Conservation (phyloP, 768 basidiomycete genomes). For the Panaeolus papilionaceus region DNA sequence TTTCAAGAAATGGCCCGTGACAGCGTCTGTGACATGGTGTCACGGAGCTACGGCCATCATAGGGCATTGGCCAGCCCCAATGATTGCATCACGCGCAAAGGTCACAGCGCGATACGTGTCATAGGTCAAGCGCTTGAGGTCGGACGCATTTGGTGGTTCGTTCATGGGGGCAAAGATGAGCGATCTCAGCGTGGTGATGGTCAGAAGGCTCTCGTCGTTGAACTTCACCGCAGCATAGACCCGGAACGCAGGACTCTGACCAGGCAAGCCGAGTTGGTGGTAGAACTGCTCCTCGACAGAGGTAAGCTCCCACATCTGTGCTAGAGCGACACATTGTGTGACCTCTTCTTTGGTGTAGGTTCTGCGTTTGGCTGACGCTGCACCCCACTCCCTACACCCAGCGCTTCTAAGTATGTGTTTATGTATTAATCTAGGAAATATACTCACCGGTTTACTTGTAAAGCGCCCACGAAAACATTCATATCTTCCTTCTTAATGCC, state of each 20-base stretch:
- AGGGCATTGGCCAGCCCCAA: no score
- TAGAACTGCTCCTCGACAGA: neutral
- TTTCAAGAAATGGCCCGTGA: no score
- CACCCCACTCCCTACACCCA: no score
- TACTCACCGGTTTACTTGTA: no score
- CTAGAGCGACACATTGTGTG: neutral
- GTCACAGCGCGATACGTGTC: neutral
- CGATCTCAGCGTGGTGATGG: neutral
- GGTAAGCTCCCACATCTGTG: neutral
- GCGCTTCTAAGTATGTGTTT: no score
- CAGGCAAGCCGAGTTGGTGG: neutral
- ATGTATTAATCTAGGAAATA: no score
- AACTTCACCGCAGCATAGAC: neutral
- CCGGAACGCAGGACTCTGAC: neutral
- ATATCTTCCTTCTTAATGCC: no score
- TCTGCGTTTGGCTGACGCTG: neutral
- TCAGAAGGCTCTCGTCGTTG: neutral
- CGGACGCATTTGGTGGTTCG: neutral
- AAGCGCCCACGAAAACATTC: no score
- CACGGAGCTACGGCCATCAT: no score
- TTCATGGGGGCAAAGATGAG: neutral
- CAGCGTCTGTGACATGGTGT: no score
- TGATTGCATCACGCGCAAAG: neutral
- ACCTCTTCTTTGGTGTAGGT: neutral
- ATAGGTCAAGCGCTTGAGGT: neutral